A percentile compares a stretch with the other conserved stretches of the same genome.
Conservation (phyloP, 257 asterid genomes). For the Nicotiana sylvestris region DNA sequence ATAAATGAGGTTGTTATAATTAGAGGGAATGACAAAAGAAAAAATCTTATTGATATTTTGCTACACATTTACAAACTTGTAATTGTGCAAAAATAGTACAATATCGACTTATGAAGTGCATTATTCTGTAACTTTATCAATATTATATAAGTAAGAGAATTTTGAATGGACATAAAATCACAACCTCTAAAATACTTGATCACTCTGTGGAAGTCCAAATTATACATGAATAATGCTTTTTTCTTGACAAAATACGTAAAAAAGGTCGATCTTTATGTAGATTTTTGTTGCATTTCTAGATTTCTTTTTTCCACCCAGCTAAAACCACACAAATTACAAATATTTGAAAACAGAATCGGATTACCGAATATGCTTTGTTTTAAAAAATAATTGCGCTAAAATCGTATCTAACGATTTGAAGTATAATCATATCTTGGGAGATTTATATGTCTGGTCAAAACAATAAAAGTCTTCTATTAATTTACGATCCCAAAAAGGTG, state of each 20-base stretch:
- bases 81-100: no score
- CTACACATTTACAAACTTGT: no score
- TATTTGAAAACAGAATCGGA: not conserved
- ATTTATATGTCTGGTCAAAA: not conserved
- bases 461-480: not conserved
- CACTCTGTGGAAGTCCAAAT: not conserved
- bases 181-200: not conserved
- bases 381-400: not conserved
- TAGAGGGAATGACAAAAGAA: no score
- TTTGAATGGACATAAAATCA: no score
- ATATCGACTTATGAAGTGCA: no score
- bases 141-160: no score
- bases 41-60: no score
- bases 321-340: not conserved
- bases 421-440: not conserved
- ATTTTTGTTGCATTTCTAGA: not conserved
- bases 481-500: not conserved
- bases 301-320: not conserved
- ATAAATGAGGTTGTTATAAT: no score
- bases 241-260: not conserved
- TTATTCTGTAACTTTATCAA: no score
- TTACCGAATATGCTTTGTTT: not conserved
- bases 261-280: not conserved
- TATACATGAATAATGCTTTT: not conserved
- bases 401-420: not conserved